Evolutionary conservation across 495 filamentous ascomycete species (phyloP), one percentile per base, ranked within the genome.

Genomic region (Hypoxylon fuscum): DNA sequence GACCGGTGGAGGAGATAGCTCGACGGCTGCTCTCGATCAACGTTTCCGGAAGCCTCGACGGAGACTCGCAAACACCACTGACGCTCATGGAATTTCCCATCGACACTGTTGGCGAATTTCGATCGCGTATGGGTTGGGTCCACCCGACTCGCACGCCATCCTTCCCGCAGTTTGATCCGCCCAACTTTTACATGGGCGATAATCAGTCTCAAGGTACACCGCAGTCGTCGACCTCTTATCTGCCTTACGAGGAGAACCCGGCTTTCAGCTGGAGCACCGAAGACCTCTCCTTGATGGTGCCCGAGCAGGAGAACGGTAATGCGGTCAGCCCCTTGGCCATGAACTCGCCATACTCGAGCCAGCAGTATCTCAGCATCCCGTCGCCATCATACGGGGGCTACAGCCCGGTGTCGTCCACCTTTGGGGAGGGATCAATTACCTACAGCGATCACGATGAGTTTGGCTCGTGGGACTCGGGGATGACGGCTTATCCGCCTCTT

Each of bases 1-100:
- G 83, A 2, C 89, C 89, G 1, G 88, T 93, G 27, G 90, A 92
- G 69, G 86, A 93, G 67, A 93, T 92, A 41, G 86, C 90, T 53
- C 83, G 83, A 38, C 86, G 81, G 15, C 78, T 90, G 15, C 72
- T 81, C 42, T 77, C 75, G 46, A 75, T 81, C 68, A 79, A 76
- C 57, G 71, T 74, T 50, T 76, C 77, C 8, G 76, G 75, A 32
- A 74, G 68, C 37, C 71, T 77, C 25, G 74, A 79, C 17, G 75
- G 76, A 9, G 77, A 77, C 23, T 66, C 77, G 41, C 77, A 81
- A 64, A 81, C 79, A 21, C 79, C 84, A 37, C 72, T 87, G 37
- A 62, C 72, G 17, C 72, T 88, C 29, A 87, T 88, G 84, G 80
- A 85, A 50, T 88, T 82, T 57, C 85, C 86, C n/a, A 77, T 87